Percentiles rank a stretch among this genome's conserved stretches.
phyloP scores from a whole-genome alignment of 495 filamentous ascomycete genomes.

The Hapsidospora chrysogenum region DNA sequence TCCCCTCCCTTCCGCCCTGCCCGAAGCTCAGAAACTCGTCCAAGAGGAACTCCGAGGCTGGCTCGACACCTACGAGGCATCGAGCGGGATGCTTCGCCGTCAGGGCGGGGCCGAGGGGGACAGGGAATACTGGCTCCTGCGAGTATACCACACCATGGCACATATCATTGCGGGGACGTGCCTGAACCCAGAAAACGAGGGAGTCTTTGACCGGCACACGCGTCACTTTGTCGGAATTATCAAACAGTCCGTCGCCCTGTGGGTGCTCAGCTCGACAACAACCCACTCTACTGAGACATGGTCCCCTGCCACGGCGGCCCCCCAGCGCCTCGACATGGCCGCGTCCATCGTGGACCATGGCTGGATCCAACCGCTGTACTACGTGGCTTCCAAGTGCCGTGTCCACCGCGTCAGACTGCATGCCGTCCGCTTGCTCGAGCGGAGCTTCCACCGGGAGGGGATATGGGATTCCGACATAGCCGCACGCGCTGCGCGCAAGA shows the following conservation, averaged over 20 bases:
- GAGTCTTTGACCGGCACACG: constrained; percentile 23
- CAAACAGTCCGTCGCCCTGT: constrained; percentile 12
- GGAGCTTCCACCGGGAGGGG: constrained; percentile 30
- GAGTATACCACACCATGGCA: constrained; percentile 27
- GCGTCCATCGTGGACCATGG: constrained; percentile 28
- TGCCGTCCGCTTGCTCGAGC: constrained; percentile 23
- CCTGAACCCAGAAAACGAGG: constrained; percentile 17
- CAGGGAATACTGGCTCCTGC: constrained; percentile 15
- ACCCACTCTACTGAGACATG: background rate
- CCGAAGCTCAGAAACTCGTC: background rate
- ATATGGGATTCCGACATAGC: constrained; percentile 23
- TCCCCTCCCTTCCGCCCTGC: background rate
- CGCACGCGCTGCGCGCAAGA: constrained; percentile 10
- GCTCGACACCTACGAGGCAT: constrained; percentile 6
- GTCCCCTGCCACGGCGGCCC: background rate
- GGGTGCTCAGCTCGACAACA: too few relatives aligned
- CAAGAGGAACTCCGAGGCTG: constrained; percentile 7
- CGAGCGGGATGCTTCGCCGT: too few relatives aligned
- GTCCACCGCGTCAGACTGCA: constrained; percentile 23
- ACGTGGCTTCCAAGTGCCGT: constrained; percentile 39
- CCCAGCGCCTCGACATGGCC: constrained; percentile 5
- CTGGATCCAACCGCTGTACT: constrained; percentile 34
- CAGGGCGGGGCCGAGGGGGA: too few relatives aligned
- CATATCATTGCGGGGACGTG: constrained; percentile 27
- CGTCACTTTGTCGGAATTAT: constrained; percentile 21